phyloP scores from a whole-genome alignment of 2,329 filamentous ascomycete genomes.

The Teratosphaeria pseudoeucalypti region DNA sequence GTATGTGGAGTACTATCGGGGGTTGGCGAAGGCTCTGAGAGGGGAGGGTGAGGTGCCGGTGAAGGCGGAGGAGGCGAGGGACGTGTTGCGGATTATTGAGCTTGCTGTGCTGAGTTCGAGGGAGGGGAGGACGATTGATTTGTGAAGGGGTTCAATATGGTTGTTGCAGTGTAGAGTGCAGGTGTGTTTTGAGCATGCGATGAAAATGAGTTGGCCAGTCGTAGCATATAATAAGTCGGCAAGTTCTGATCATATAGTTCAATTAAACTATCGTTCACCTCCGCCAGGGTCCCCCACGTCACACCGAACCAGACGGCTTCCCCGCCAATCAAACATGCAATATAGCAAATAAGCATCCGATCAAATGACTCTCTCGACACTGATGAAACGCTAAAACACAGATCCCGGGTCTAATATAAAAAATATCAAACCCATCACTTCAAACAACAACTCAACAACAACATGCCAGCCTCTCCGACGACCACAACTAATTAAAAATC shows the following conservation, averaged over 20 bases:
- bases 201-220: not conserved
- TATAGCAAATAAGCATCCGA: no score
- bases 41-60: conserved; percentile 46
- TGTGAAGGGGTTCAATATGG: not conserved
- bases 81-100: conserved; percentile 48
- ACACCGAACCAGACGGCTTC: no score
- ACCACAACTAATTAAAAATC: not conserved
- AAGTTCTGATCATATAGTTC: not conserved
- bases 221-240: not conserved
- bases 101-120: conserved; percentile 44
- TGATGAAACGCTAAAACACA: no score
- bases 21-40: conserved; percentile 41
- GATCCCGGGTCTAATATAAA: no score
- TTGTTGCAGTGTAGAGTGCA: no score
- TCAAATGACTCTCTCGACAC: no score
- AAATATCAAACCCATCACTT: no score
- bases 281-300: no score
- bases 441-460: no score
- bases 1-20: conserved; percentile 57
- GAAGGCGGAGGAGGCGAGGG: conserved; percentile 41
- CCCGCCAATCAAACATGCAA: no score
- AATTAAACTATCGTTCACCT: no score
- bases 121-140: conserved; percentile 35
- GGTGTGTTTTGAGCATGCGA: not conserved
- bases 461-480: not conserved